Evolutionary conservation across 2,329 filamentous ascomycete genomes (phyloP).

Genomic region (Colletotrichum sidae): DNA sequence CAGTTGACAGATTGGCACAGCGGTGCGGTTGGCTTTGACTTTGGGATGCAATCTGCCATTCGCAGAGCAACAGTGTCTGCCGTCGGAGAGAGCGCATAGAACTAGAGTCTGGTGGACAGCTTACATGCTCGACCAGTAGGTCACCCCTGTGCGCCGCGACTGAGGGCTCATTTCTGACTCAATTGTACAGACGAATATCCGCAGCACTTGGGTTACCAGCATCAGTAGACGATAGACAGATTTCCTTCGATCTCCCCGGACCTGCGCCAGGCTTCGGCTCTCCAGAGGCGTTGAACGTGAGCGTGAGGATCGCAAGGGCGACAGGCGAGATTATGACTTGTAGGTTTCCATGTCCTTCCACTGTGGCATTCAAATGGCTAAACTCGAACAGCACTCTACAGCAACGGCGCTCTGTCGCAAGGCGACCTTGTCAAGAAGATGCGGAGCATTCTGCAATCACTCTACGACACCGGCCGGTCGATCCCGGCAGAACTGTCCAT

Average conservation of each 20-base stretch:
- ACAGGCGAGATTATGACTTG: constrained; percentile 45
- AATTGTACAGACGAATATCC: constrained; percentile 40
- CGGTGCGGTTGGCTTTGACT: constrained; percentile 43
- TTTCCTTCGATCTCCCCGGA: constrained; percentile 43
- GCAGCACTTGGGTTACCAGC: constrained; percentile 43
- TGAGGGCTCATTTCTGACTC: neutral
- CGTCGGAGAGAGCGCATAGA: constrained; percentile 42
- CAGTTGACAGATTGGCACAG: constrained; percentile 40
- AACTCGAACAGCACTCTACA: constrained; percentile 41
- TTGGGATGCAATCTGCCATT: constrained; percentile 42
- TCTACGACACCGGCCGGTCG: constrained; percentile 42
- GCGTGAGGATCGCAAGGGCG: constrained; percentile 42
- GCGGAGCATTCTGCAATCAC: constrained; percentile 37
- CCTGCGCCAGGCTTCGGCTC: constrained; percentile 42
- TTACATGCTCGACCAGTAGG: constrained; percentile 46
- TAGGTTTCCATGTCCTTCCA: constrained; percentile 24
- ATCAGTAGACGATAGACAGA: constrained; percentile 43
- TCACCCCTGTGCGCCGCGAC: accelerated
- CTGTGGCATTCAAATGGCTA: neutral
- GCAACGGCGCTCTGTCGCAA: constrained; percentile 41
- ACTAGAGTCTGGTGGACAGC: constrained; percentile 46
- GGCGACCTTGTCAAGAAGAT: constrained; percentile 43
- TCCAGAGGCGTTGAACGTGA: constrained; percentile 42
- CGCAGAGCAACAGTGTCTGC: constrained; percentile 42
- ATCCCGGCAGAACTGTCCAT: constrained; percentile 41